Evolutionary conservation across 305 asterid genomes (phyloP).

Genomic region (Rubia occidens): DNA sequence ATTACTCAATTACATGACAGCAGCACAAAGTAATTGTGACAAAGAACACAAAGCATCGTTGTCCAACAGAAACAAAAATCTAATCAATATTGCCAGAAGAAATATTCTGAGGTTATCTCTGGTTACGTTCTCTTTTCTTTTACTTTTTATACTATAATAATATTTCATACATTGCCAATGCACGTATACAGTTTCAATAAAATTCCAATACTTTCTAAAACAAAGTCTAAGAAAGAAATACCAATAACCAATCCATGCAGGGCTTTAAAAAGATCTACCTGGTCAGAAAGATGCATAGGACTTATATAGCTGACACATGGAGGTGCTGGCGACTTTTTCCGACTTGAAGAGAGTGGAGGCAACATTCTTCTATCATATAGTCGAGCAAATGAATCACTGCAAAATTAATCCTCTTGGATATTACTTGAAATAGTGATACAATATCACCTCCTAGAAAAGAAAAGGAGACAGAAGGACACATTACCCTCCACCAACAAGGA

Average conservation of each 20-base stretch:
- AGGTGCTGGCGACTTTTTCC: conserved; percentile 68
- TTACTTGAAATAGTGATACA: conserved; percentile 3
- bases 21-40: background rate
- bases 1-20: background rate
- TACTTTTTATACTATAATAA: background rate
- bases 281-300: conserved; percentile 90
- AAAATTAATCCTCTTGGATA: conserved; percentile 14
- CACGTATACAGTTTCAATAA: background rate
- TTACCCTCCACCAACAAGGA: conserved; percentile 98
- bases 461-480: conserved; percentile 21
- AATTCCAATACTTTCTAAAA: background rate
- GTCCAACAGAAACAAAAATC: background rate
- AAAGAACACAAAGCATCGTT: background rate
- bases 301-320: conserved; percentile 84
- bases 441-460: background rate
- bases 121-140: background rate
- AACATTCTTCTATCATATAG: conserved; percentile 95
- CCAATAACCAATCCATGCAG: background rate
- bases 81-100: background rate
- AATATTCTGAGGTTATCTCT: conserved; percentile 5
- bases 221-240: background rate
- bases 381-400: conserved; percentile 98
- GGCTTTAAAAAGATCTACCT: conserved; percentile 38
- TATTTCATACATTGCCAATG: background rate
- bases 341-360: conserved; percentile 89